Percentiles rank a stretch among this genome's conserved stretches.
Conservation (phyloP, 164 flowering plant species). For the Stephania yunnanensis region DNA sequence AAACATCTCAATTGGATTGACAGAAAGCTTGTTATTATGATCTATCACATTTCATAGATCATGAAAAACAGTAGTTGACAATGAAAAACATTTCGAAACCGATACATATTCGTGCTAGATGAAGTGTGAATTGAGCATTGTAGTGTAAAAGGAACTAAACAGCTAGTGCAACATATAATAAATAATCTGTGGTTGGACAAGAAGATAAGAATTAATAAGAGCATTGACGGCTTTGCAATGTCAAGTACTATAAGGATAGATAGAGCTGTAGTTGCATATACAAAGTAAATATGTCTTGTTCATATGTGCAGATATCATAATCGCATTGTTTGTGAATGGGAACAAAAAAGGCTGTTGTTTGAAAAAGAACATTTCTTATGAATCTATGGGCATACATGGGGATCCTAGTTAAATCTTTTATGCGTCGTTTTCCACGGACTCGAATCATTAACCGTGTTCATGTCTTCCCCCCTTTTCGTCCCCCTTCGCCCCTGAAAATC, state of each 20-base stretch:
- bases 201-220: background rate
- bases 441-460: background rate
- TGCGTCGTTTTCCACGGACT: background rate
- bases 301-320: background rate
- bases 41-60: background rate
- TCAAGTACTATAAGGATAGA: background rate
- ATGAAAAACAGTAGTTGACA: background rate
- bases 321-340: background rate
- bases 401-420: background rate
- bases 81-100: too few species aligned
- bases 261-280: background rate
- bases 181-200: background rate
- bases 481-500: background rate
- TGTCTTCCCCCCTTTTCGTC: background rate
- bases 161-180: background rate
- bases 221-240: background rate
- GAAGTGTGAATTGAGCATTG: background rate
- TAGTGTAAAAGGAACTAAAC: background rate
- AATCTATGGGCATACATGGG: slow-evolving; percentile 3
- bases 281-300: background rate
- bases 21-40: background rate
- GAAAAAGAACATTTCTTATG: background rate
- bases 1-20: background rate
- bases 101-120: too few species aligned
- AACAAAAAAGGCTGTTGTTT: background rate